Evolutionary conservation across 2,329 filamentous ascomycete species (phyloP).

Genomic region (Aspergillus calidoustus): DNA sequence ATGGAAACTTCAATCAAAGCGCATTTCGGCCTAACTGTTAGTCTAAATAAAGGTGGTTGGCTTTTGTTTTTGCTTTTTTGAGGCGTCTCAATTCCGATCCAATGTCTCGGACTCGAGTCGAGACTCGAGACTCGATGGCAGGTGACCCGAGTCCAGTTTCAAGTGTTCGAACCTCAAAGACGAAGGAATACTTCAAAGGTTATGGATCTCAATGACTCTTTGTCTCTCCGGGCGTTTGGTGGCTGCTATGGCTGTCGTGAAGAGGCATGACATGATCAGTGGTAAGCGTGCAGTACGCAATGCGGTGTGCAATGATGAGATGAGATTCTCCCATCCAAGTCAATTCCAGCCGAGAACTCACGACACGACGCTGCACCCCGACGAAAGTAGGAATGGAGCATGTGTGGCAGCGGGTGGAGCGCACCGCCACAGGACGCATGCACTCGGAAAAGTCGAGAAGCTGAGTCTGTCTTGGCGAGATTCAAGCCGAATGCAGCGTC

Average conservation of each 20-base stretch:
- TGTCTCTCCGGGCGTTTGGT: neutral
- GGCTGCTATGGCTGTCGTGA: neutral
- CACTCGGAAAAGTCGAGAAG: neutral
- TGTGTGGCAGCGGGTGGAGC: neutral
- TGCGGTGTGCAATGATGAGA: neutral
- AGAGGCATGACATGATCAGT: neutral
- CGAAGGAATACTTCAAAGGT: neutral
- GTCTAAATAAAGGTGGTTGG: neutral
- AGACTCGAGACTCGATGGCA: neutral
- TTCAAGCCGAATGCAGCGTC: neutral
- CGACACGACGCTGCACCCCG: neutral
- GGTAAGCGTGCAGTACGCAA: neutral
- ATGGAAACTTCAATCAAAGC: neutral
- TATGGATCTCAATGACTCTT: neutral
- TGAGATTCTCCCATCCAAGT: neutral
- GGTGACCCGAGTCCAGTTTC: neutral
- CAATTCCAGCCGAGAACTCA: neutral
- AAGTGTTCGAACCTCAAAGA: neutral
- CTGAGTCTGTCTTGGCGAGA: neutral
- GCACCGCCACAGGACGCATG: slow-evolving; percentile 10
- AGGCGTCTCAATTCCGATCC: neutral
- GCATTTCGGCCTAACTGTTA: neutral
- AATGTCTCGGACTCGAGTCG: neutral
- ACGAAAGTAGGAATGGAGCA: neutral
- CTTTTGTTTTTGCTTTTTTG: neutral